Conservation (phyloP, 2,329 filamentous ascomycete genomes). For the Ophiostoma piceae region DNA sequence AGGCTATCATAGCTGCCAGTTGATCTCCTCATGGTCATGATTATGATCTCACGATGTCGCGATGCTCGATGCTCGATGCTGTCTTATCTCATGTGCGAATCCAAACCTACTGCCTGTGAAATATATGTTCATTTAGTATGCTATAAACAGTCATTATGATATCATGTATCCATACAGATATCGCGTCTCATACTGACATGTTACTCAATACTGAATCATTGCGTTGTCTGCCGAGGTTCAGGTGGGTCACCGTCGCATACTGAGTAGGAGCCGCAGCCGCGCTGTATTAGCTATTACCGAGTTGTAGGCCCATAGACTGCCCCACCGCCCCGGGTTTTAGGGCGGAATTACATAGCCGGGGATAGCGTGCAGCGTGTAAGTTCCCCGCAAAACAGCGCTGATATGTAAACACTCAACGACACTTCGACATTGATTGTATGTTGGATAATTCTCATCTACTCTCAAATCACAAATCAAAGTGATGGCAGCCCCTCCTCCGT, state of each 20-base stretch:
- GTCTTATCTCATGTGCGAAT: too few relatives aligned
- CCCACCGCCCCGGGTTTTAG: not conserved
- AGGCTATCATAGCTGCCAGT: not conserved
- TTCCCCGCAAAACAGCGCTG: conserved; percentile 2
- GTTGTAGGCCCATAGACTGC: not conserved
- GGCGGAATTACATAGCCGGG: conserved; percentile 13
- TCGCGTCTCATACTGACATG: not conserved
- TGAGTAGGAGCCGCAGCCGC: not conserved
- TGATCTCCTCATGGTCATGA: not conserved
- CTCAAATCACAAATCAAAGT: not conserved
- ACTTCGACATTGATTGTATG: not conserved
- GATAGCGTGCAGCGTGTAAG: conserved; percentile 5
- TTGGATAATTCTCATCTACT: too few relatives aligned
- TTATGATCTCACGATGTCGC: not conserved
- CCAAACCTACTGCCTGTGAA: too few relatives aligned
- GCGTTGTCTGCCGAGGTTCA: conserved; percentile 8
- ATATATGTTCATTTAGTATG: too few relatives aligned
- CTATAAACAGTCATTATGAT: not conserved
- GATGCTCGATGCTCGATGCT: not conserved
- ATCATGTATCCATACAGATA: not conserved
- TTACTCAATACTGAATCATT: not conserved
- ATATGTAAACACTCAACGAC: not conserved
- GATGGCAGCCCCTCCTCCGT: conserved; percentile 40
- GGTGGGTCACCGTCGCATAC: not conserved
- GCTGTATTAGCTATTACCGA: not conserved